Evolutionary conservation across 208 protist genomes (phyloP), one percentile per base, ranked within the genome.

Genomic region (Leishmania arabica): DNA sequence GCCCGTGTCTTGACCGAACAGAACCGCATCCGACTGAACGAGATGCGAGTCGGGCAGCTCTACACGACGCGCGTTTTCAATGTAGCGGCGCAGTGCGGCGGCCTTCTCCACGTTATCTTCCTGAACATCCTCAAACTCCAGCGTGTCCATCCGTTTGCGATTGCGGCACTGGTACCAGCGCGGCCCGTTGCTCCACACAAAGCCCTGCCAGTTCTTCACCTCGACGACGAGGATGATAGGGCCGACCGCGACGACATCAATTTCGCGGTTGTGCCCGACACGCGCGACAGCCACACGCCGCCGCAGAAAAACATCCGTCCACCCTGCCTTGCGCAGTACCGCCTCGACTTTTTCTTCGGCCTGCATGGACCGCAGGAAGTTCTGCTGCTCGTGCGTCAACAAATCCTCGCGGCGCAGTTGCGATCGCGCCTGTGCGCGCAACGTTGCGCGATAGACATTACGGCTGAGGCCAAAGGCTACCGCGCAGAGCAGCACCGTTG

Each of bases 191-290:
- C 90, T 90, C 93, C 95, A 98, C 66, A 98, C 92, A n/a, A 89
- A 85, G 49, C 95, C 95, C n/a, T 91, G 92, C 93, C 95, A 98
- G 79, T 98, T 85, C 82, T 98, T 98, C 71, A 98, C 95, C 84
- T 98, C 95, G 9, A 98, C 88, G 34, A 98, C 95, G 17, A 97
- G 88, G 24, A 98, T 78, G 60, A 95, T 84, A 21, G 89, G 89
- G 6, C 92, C 93, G 9, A 98, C 90, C 0, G 93, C 95, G 62
- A 98, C 77, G 8, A 96, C 95, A 83, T 98, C 95, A 78, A 98
- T 96, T 79, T 98, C 93, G 62, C 95, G 95, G 80, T 96, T 97
- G 89, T 96, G 92, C 15, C 90, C 88, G 24, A 95, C 78, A 7
- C 92, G 91, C n/a, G 86, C 83, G 21, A 98, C 89, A 42, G 78